Conservation (phyloP, 257 asterid genomes). For the Knoxia roxburghii region DNA sequence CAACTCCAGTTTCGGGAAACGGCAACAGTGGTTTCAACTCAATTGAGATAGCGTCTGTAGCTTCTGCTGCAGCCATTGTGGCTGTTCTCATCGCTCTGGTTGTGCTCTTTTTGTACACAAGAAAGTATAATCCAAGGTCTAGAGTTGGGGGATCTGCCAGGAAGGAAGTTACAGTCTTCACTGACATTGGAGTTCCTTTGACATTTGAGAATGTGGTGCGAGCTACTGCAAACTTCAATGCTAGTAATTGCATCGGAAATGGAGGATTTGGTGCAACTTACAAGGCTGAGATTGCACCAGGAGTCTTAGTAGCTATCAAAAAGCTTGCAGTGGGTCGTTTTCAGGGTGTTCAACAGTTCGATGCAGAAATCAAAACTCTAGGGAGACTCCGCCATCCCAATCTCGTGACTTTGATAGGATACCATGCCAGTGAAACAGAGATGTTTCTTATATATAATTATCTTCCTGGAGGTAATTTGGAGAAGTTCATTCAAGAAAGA, state of each 20-base stretch:
- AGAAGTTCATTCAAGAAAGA: conserved; percentile 75
- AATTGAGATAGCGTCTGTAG: conserved; percentile 74
- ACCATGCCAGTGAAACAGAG: conserved; percentile 80
- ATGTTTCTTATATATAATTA: conserved; percentile 84
- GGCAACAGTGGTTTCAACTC: conserved; percentile 46
- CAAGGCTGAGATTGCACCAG: conserved; percentile 91
- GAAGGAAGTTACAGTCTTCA: conserved; percentile 72
- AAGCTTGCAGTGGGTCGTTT: conserved; percentile 83
- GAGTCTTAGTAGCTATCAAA: conserved; percentile 72
- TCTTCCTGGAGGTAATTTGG: conserved; percentile 79
- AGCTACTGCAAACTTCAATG: conserved; percentile 73
- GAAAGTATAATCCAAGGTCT: conserved; percentile 76
- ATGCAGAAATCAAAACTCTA: conserved; percentile 76
- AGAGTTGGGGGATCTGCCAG: conserved; percentile 74
- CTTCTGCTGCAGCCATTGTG: conserved; percentile 76
- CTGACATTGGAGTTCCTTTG: conserved; percentile 68
- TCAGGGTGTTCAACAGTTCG: conserved; percentile 66
- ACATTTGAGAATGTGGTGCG: conserved; percentile 76
- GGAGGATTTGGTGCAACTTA: conserved; percentile 96
- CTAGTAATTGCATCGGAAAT: conserved; percentile 88
- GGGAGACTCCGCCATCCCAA: conserved; percentile 77
- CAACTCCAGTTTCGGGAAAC: conserved; percentile 23
- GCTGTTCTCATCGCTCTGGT: conserved; percentile 68
- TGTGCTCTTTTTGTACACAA: conserved; percentile 65
- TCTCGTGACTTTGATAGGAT: conserved; percentile 88